phyloP scores from a whole-genome alignment of 441 rosid species.

The Syzygium malaccense region DNA sequence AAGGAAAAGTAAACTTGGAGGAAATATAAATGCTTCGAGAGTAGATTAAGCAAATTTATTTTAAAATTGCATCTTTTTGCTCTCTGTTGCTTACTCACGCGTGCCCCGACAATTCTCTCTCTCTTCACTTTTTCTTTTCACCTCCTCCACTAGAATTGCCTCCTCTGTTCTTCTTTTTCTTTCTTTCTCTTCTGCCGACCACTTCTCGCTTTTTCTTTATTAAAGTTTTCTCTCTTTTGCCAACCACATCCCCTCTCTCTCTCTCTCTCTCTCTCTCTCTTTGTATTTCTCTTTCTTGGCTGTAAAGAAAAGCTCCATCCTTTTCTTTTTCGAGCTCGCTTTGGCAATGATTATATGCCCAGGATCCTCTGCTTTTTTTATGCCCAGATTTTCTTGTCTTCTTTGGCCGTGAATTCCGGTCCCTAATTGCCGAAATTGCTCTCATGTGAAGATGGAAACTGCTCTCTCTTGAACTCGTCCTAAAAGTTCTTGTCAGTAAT shows the following conservation, averaged over 20 bases:
- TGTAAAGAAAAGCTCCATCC: not conserved
- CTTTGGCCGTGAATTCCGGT: too few species aligned
- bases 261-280: not conserved
- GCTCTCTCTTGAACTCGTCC: too few species aligned
- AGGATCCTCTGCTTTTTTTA: too few species aligned
- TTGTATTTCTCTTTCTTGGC: fast-evolving
- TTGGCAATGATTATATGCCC: not conserved
- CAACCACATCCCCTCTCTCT: not conserved
- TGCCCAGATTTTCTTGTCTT: too few species aligned
- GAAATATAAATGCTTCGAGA: not conserved
- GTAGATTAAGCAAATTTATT: not conserved
- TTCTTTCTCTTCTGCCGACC: not conserved
- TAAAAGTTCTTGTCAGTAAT: too few species aligned
- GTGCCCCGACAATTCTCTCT: not conserved
- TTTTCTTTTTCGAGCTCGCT: not conserved
- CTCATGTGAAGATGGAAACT: too few species aligned
- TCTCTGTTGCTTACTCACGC: too few species aligned
- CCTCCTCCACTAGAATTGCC: too few species aligned
- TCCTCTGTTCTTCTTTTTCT: too few species aligned
- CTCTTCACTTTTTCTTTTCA: not conserved
- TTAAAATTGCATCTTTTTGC: not conserved
- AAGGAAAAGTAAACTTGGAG: not conserved
- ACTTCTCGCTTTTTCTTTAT: not conserved
- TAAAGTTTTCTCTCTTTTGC: not conserved
- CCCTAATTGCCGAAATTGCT: too few species aligned